Evolutionary conservation across 129 eudicot species (phyloP), one percentile per base, ranked within the genome.

Genomic region (Centella asiatica): DNA sequence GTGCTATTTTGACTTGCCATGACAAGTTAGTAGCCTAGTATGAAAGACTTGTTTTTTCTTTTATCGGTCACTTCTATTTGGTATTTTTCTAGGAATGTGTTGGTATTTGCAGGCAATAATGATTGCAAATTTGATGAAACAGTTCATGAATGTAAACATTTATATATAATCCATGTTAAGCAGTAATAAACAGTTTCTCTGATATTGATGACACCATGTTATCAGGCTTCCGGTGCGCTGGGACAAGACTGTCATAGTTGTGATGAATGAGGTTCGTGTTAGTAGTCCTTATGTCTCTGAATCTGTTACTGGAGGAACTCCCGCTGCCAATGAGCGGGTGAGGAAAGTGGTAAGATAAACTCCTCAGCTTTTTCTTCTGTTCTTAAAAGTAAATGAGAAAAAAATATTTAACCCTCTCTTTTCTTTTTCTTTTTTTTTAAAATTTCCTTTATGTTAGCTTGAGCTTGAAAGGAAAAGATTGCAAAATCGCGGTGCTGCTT

Each of bases 321-420:
- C 95, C 29, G 95, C 99, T 76, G 99, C 99, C 52, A 92, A 92
- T 67, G 99, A 92, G 52, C 90, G 99, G 2, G 99, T 92, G 66
- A 80, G 95, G 58, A 92, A 92, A 92, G 99, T 92, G 99, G 99
- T 92, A 80, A 69, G 89, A 56, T 71, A 18, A 18, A 60, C 45
- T 18, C 6, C 24, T 23, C 0, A n/a, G n/a, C n/a, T 26, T 34
- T 6, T 60, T 1, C 19, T n/a, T 3, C 3, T 7, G 25, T 31
- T 39, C 20, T 52, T n/a, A 8, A 17, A 55, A 55, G 18, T 1
- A 18, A 1, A 24, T 25, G 42, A 29, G 25, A 32, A 14, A 24
- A 53, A 60, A 19, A 3, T 12, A 4, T 66, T 37, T 6, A n/a
- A 18, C 6, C 12, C n/a, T 49, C 39, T 24, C 2, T 6, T 9